Percentiles rank a stretch among this genome's conserved stretches.
These are phyloP conservation scores for Pterulicium gracile DNA, from an alignment of 1,284 basidiomycete species.

Conservation along the genomic window DNA sequence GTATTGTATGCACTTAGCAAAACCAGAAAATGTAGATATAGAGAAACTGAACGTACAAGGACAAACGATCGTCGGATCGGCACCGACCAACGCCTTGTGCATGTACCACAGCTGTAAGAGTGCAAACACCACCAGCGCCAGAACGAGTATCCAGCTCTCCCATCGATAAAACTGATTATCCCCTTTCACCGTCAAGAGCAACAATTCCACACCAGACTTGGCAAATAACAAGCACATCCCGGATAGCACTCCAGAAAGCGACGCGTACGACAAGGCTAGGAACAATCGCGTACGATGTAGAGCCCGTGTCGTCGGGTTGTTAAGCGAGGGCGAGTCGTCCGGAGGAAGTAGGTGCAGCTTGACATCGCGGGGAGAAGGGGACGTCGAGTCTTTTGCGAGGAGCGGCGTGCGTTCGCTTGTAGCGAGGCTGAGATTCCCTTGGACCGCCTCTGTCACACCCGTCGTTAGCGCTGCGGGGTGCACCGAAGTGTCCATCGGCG, in stretches of 20 bases:
- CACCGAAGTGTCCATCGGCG: constrained; percentile 17
- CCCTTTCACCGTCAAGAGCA: constrained; percentile 71
- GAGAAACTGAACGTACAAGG: constrained; percentile 48
- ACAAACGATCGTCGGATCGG: constrained; percentile 84
- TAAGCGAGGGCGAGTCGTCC: constrained; percentile 10
- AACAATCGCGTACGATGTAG: constrained; percentile 57
- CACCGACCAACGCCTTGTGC: constrained; percentile 79
- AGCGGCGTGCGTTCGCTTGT: constrained; percentile 51
- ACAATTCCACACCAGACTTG: constrained; percentile 87
- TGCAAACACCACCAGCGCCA: constrained; percentile 62
- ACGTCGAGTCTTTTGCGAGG: constrained; percentile 32
- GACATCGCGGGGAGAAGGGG: constrained; percentile 15
- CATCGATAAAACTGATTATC: constrained; percentile 84
- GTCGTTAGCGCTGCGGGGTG: constrained; percentile 25
- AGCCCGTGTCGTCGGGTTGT: too few species aligned
- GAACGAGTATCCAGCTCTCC: constrained; percentile 74
- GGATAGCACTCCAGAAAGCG: constrained; percentile 84
- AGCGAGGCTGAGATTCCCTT: constrained; percentile 17
- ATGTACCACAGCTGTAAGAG: constrained; percentile 85
- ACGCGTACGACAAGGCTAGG: constrained; percentile 82
- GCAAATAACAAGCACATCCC: constrained; percentile 92
- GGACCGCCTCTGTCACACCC: constrained; percentile 19
- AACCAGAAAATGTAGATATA: constrained; percentile 3
- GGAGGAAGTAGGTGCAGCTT: constrained; percentile 15
- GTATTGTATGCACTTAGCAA: constrained; percentile 8